These are phyloP conservation scores for Fraxinus ornus DNA, from an alignment of 305 asterid species.

Conservation along the genomic window DNA sequence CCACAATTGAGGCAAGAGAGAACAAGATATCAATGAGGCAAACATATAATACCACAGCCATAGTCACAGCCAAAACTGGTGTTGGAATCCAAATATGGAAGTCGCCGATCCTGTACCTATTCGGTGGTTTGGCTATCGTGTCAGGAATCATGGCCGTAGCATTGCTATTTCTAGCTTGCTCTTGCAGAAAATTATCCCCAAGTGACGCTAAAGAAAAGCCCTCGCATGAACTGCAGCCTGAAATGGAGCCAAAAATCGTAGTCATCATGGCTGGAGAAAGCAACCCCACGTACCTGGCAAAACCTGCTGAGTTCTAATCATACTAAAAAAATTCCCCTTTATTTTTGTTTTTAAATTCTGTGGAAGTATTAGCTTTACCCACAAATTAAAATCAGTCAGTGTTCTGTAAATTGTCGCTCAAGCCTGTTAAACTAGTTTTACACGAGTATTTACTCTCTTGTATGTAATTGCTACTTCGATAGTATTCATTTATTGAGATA, in stretches of 20 bases:
- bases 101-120: constrained; percentile 25
- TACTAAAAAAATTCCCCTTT: background rate
- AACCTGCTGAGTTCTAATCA: background rate
- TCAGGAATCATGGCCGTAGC: constrained; percentile 17
- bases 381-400: no score
- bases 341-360: background rate
- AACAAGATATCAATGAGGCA: constrained; percentile 4
- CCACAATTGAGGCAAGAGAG: background rate
- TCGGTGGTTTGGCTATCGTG: constrained; percentile 19
- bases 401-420: background rate
- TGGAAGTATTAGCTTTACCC: background rate
- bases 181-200: background rate
- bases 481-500: no score
- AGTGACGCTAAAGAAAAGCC: constrained; percentile 7
- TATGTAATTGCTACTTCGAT: no score
- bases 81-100: constrained; percentile 1
- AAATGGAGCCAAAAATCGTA: constrained; percentile 18
- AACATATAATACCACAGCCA: constrained; percentile 6
- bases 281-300: background rate
- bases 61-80: background rate
- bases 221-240: constrained; percentile 7
- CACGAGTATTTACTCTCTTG: background rate
- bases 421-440: background rate
- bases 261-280: constrained; percentile 25
- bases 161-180: constrained; percentile 22